Base-by-base conservation (phyloP, 305 asterid species). In the Euphrasia arctica region DNA sequence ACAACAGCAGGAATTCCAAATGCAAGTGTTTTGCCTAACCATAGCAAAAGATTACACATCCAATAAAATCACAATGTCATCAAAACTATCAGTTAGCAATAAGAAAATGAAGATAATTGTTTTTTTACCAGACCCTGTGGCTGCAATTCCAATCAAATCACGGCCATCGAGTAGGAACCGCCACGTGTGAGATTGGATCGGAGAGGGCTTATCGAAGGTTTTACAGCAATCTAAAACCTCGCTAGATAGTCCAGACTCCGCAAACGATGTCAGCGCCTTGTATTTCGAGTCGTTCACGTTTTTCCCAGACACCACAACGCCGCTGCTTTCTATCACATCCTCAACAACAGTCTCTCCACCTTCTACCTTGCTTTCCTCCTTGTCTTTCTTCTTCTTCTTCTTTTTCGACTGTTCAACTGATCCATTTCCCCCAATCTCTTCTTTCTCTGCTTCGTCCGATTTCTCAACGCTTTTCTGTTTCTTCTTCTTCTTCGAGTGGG, bases 51-150 rank as follows among this genome's bases (percentile, higher is more conserved):
- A 31, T 63, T 39, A 64, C 42, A 61, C 47, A 3, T 22, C 41
- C 18, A 36, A 32, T 13, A 58, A 70, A 11, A 43, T 5, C 48
- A 3, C 18, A 15, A 9, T 32, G 5, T 25, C 27, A 34, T 22
- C 31, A 67, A 66, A 41, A 54, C 9, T 42, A 56, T 5, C 6
- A 29, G 7, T n/a, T 10, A 15, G 64, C 51, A 61, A 63, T 29
- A 4, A 42, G 50, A 32, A 9, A 22, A 43, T 9, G 18, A 8
- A 54, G 22, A 13, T 15, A 11, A 25, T 45, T 58, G n/a, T n/a
- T n/a, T n/a, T n/a, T n/a, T n/a, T 78, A 94, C 99, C 99, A 52
- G 99, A 94, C 25, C 99, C 99, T 36, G 96, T 94, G 62, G 79
- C 84, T 9, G 99, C 99, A 43, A 94, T 94, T 43, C 99, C 99